Percentiles rank a stretch among this genome's conserved stretches.
phyloP scores from a whole-genome alignment of 169 alveolate genomes.

The Eimeria mitis region DNA sequence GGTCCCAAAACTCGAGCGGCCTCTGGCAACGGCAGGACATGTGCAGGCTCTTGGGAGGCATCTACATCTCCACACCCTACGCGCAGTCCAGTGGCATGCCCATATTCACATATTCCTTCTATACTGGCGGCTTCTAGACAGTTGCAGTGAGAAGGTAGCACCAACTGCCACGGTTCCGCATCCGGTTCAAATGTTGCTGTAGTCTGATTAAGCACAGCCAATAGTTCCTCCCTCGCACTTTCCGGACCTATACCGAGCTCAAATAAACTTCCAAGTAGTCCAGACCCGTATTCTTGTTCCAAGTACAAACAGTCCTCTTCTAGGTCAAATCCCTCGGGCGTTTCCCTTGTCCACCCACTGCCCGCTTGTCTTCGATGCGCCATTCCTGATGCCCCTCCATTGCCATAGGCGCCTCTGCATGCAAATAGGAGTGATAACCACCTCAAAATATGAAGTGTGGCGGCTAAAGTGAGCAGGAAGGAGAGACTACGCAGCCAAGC shows the following conservation, averaged over 20 bases:
- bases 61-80: neutral
- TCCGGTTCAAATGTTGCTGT: neutral
- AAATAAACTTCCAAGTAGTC: neutral
- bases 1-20: neutral
- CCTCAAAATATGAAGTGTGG: neutral
- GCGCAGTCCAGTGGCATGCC: neutral
- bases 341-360: neutral
- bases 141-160: neutral
- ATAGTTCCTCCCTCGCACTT: neutral
- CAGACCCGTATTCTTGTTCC: neutral
- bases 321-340: neutral
- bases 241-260: neutral
- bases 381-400: neutral
- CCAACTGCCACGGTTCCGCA: neutral
- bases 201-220: neutral
- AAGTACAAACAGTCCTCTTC: neutral
- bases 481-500: neutral
- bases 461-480: neutral
- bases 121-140: neutral
- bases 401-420: neutral
- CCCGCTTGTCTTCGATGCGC: neutral
- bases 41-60: neutral
- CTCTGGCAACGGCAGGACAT: neutral
- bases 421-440: neutral
- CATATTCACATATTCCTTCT: neutral